Evolutionary conservation across 2,329 filamentous ascomycete species (phyloP), one percentile per base, ranked within the genome.

Genomic region (Botrytis aclada): DNA sequence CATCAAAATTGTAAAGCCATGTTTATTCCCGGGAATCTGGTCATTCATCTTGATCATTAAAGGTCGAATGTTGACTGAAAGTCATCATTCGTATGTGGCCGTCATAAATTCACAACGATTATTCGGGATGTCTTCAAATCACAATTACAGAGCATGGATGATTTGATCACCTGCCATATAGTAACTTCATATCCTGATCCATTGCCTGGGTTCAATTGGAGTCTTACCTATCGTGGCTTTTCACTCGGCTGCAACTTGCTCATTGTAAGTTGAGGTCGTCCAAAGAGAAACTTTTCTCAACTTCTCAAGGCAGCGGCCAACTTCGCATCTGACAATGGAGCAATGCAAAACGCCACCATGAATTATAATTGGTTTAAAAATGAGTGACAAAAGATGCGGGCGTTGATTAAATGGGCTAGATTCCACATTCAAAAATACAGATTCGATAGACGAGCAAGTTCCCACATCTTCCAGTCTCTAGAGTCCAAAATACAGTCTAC

Each of bases 171-270:
- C 71, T 72, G 71, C 64, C 64, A 69, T 34, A 43, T 54, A 56
- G 41, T 51, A 72, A 47, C 29, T 69, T 51, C 32, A 45, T 37
- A 63, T 64, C 56, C 58, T 64, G 69, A 62, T 71, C 60, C 41
- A 61, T 69, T 54, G 32, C 64, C 70, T 69, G 41, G 64, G 54
- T 72, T 62, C 64, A 72, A 72, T 72, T 72, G 71, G 71, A 62
- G 63, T 72, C 51, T 72, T 69, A 72, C 71, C 63, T 39, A 66
- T 66, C 62, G 70, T 72, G 70, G 70, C 70, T 66, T 72, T 60
- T 56, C 20, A 58, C 41, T 72, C 70, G 70, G 70, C 61, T 66
- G 70, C 70, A 58, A 65, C 63, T 47, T 67, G 64, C 47, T 56
- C 47, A 18, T 41, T 41, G 25, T 29, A 39, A 41, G 37, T 63